Conservation (phyloP, 1,139 yeast genomes). For the Taphrina communis region DNA sequence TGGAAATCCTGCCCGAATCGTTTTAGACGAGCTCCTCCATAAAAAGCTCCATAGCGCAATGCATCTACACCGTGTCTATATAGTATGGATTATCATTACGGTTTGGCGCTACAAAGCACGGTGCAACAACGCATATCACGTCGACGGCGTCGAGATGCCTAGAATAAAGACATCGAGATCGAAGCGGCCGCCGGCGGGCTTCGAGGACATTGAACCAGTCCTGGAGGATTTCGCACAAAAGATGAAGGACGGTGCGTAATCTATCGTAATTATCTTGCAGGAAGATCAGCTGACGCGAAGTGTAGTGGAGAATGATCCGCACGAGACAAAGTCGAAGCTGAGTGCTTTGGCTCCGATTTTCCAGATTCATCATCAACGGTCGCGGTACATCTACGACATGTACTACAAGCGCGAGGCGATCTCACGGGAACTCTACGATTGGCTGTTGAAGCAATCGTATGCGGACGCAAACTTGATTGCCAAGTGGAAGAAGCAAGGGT, state of each 20-base stretch:
- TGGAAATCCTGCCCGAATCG: too few species aligned
- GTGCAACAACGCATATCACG: neutral
- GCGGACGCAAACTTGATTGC: slow-evolving; percentile 77
- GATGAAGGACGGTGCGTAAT: slow-evolving; percentile 58
- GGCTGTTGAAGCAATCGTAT: slow-evolving; percentile 71
- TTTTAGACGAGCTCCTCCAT: too few species aligned
- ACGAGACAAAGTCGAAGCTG: slow-evolving; percentile 54
- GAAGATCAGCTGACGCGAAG: neutral
- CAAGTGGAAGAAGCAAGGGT: slow-evolving; percentile 62
- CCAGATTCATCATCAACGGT: slow-evolving; percentile 72
- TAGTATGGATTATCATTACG: neutral
- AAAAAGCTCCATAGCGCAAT: too few species aligned
- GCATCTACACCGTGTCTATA: neutral
- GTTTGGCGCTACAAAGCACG: neutral
- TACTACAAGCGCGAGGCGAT: slow-evolving; percentile 74
- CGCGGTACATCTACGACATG: slow-evolving; percentile 76
- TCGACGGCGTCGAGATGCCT: slow-evolving; percentile 15
- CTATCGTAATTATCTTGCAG: neutral
- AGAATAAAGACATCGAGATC: slow-evolving; percentile 36
- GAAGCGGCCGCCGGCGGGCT: slow-evolving; percentile 59
- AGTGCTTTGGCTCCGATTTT: slow-evolving; percentile 76
- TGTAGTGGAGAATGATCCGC: slow-evolving; percentile 44
- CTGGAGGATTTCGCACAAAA: slow-evolving; percentile 65
- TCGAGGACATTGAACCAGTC: slow-evolving; percentile 71
- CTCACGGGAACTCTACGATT: slow-evolving; percentile 71